Evolutionary conservation across 768 basidiomycete genomes (phyloP).

Genomic region (Mycena albidolilacea): DNA sequence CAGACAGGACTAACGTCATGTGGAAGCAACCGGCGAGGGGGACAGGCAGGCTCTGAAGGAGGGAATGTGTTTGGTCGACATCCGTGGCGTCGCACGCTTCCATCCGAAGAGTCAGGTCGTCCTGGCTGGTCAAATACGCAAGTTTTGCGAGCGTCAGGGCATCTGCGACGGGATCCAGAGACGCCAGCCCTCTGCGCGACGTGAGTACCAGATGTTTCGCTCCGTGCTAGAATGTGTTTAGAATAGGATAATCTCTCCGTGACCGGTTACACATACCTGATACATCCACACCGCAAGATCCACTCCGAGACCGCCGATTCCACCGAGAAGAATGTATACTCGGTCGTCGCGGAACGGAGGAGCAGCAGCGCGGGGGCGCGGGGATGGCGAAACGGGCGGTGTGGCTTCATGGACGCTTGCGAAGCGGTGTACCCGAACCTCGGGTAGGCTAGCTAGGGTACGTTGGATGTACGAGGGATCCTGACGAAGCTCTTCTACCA

Average conservation of each 20-base stretch:
- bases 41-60: not conserved
- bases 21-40: slow-evolving; percentile 26
- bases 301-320: slow-evolving; percentile 17
- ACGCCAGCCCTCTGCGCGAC: slow-evolving; percentile 5
- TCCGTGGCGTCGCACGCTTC: slow-evolving; percentile 17
- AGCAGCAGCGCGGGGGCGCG: not conserved
- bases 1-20: slow-evolving; percentile 20
- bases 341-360: slow-evolving; percentile 2
- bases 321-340: slow-evolving; percentile 7
- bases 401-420: not conserved
- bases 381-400: not conserved
- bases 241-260: not conserved
- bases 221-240: slow-evolving; percentile 11
- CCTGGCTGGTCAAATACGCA: not conserved
- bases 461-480: slow-evolving; percentile 13
- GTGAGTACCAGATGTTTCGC: slow-evolving; percentile 22
- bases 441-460: not conserved
- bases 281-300: slow-evolving; percentile 27
- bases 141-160: slow-evolving; percentile 16
- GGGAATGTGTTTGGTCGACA: not conserved
- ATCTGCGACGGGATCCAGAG: slow-evolving; percentile 12
- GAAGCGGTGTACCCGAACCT: not conserved
- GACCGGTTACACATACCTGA: not conserved
- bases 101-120: slow-evolving; percentile 10
- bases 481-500: not conserved